Base-by-base conservation (phyloP, 352 stramenopile species). In the Globisporangium spiculum region DNA sequence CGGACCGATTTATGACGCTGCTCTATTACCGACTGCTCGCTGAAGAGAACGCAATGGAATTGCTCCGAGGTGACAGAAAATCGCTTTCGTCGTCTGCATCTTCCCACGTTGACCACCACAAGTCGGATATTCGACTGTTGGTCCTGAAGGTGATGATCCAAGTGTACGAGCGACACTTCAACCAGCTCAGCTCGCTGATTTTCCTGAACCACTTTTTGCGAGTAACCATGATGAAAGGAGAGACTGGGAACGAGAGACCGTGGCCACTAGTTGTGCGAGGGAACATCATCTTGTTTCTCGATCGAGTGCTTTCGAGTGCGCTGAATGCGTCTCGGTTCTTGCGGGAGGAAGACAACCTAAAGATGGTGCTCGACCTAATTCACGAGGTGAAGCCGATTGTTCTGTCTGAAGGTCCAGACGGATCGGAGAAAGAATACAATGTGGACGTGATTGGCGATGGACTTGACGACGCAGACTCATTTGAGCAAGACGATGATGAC, bases 111-210 rank as follows among this genome's bases (percentile, higher is more conserved):
- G 72, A 86, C 27, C 55, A 88, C 2, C 78, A 91, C 36, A 74
- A 80, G 65, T 91, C 80, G 0, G 87, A 93, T 64, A 91, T 94
- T 72, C 83, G 87, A 3, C 73, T 94, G 53, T 64, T 96, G 24
- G 88, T 94, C 38, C 60, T 96, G 10, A 94, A 94, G 67, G 84
- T 93, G 34, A 96, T 96, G 88, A 94, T 94, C 57, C 84, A 94
- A 66, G 59, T 96, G 0, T 96, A 93, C 63, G 87, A 96, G 64
- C 83, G 86, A 4, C 84, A 96, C 63, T 93, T 86, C 48, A 84
- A 75, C 30, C 75, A 93, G 32, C 74, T 96, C 30, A 83, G 75
- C 27, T 94, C 88, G n/a, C 69, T 96, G 0, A 70, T 85, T 54
- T 96, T 96, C 59, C 68, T 96, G 26, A 96, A 94, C 56, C 88